Evolutionary conservation across 352 stramenopile genomes (phyloP).

Genomic region (Phytophthora boehmeriae): DNA sequence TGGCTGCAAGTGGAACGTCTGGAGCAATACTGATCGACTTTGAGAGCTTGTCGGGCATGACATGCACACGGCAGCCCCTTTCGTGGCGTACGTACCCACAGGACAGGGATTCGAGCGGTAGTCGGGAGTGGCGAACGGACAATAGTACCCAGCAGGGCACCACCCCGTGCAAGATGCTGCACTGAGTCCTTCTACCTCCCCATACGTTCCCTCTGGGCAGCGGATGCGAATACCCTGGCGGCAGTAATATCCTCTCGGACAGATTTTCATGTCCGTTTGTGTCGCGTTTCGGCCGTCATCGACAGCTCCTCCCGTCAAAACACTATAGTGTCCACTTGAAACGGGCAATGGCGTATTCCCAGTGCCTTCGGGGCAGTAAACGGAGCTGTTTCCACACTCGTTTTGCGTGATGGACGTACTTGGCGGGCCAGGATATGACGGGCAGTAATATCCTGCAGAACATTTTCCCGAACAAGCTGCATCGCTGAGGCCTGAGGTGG

Average conservation of each 20-base stretch:
- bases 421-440: slow-evolving; percentile 51
- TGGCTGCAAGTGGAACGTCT: slow-evolving; percentile 25
- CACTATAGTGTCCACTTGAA: slow-evolving; percentile 54
- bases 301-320: slow-evolving; percentile 42
- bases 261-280: slow-evolving; percentile 53
- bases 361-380: slow-evolving; percentile 68
- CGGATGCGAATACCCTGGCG: slow-evolving; percentile 64
- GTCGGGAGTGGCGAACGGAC: slow-evolving; percentile 58
- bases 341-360: slow-evolving; percentile 53
- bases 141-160: slow-evolving; percentile 76
- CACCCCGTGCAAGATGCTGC: slow-evolving; percentile 57
- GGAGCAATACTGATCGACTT: slow-evolving; percentile 26
- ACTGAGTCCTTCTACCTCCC: slow-evolving; percentile 53
- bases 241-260: slow-evolving; percentile 75
- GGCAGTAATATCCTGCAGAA: slow-evolving; percentile 71
- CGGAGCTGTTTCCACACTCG: slow-evolving; percentile 52
- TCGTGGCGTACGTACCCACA: slow-evolving; percentile 47
- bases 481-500: slow-evolving; percentile 38
- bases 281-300: slow-evolving; percentile 56
- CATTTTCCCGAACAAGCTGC: slow-evolving; percentile 66
- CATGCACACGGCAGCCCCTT: slow-evolving; percentile 52
- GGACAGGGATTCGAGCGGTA: slow-evolving; percentile 49
- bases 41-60: slow-evolving; percentile 37
- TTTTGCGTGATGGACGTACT: slow-evolving; percentile 49
- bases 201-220: slow-evolving; percentile 74